Evolutionary conservation across 2,329 filamentous ascomycete genomes (phyloP).

Genomic region (Lojkania enalia): DNA sequence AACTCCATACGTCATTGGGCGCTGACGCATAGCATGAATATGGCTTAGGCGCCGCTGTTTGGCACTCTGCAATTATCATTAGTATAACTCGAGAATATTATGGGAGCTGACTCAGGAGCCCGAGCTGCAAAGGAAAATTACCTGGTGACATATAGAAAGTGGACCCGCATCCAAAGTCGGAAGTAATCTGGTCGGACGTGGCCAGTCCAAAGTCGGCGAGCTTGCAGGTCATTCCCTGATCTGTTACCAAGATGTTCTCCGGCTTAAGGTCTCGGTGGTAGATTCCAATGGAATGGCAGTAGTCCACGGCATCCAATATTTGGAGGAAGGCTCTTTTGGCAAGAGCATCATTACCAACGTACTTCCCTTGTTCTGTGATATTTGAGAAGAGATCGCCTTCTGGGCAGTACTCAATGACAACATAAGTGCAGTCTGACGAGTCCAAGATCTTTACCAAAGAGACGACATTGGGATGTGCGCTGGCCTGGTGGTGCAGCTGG

Average conservation of each 20-base stretch:
- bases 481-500: conserved; percentile 84
- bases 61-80: conserved; percentile 69
- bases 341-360: conserved; percentile 87
- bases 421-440: conserved; percentile 88
- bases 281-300: conserved; percentile 90
- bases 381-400: conserved; percentile 97
- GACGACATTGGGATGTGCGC: conserved; percentile 88
- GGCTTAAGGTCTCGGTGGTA: conserved; percentile 98
- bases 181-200: conserved; percentile 78
- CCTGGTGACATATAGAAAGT: conserved; percentile 99
- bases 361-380: conserved; percentile 93
- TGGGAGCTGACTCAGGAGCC: not conserved
- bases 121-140: conserved; percentile 56
- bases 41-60: conserved; percentile 72
- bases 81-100: conserved; percentile 18
- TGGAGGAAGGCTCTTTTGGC: conserved; percentile 89
- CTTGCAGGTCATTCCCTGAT: conserved; percentile 87
- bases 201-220: conserved; percentile 97
- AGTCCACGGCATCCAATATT: conserved; percentile 92
- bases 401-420: conserved; percentile 94
- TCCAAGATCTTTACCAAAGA: conserved; percentile 94
- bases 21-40: conserved; percentile 83
- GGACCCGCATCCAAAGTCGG: conserved; percentile 96
- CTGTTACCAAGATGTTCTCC: conserved; percentile 93
- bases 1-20: conserved; percentile 95